Conservation (phyloP, 352 stramenopile genomes). For the Phytopythium helicoides region DNA sequence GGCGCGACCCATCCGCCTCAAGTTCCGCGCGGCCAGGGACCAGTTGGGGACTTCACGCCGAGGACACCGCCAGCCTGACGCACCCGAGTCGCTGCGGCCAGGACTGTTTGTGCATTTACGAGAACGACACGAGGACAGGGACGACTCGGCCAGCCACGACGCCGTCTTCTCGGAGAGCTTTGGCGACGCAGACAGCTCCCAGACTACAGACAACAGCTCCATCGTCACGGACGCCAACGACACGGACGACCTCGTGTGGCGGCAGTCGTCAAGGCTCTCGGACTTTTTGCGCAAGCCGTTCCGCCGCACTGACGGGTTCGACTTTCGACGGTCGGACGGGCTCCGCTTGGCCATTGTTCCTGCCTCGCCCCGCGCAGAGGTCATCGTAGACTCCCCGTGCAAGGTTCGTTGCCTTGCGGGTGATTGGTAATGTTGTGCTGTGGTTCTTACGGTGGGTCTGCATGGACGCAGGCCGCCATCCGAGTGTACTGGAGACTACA, state of each 20-base stretch:
- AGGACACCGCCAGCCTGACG: no score
- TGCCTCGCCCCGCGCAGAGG: conserved; percentile 36
- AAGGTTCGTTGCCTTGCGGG: conserved; percentile 40
- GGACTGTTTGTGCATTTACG: neutral
- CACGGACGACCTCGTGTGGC: conserved; percentile 35
- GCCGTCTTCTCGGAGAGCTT: conserved; percentile 79
- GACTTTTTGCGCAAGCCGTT: conserved; percentile 73
- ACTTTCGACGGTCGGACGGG: conserved; percentile 35
- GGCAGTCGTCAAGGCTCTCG: conserved; percentile 58
- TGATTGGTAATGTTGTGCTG: no score
- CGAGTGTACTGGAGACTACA: conserved; percentile 56
- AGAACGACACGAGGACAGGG: conserved; percentile 23
- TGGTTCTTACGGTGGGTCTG: no score
- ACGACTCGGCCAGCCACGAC: conserved; percentile 65
- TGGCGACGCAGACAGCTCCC: conserved; percentile 64
- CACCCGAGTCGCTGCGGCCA: conserved; percentile 8
- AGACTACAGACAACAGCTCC: conserved; percentile 73
- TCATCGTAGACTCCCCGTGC: conserved; percentile 45
- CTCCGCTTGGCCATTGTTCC: conserved; percentile 47
- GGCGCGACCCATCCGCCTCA: conserved; percentile 56
- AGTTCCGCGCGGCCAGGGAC: conserved; percentile 59
- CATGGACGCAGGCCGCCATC: conserved; percentile 63
- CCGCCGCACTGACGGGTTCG: conserved; percentile 49
- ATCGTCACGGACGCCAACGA: conserved; percentile 60
- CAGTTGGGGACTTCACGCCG: no score